A percentile compares a stretch with the other conserved stretches of the same genome.
Conservation (phyloP, 257 asterid species). For the Solanum clarkiae region DNA sequence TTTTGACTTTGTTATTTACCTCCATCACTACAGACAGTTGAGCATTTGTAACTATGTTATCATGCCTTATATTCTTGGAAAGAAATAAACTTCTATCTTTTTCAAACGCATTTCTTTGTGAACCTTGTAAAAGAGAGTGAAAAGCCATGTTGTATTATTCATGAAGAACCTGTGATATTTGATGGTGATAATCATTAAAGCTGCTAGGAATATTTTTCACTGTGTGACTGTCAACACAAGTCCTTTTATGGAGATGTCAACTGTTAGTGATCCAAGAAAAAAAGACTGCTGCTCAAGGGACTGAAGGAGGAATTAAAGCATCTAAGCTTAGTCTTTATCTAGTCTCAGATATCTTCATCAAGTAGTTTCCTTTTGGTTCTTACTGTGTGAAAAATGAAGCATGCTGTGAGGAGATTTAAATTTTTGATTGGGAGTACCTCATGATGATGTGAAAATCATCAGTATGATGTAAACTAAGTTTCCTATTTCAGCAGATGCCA, state of each 20-base stretch:
- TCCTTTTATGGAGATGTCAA: background rate
- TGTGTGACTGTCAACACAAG: background rate
- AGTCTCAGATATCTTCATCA: background rate
- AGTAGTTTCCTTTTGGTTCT: background rate
- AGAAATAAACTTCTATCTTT: background rate
- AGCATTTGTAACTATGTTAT: conserved; percentile 7
- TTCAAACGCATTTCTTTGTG: background rate
- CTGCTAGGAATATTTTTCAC: background rate
- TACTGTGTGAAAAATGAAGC: background rate
- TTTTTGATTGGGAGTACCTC: background rate
- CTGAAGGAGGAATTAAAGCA: background rate
- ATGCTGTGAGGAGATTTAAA: background rate
- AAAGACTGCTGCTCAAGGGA: background rate
- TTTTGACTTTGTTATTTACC: background rate
- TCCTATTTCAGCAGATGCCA: background rate
- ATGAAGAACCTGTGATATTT: background rate
- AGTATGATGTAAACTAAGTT: background rate
- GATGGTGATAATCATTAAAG: background rate
- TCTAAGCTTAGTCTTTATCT: background rate
- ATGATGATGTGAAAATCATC: background rate
- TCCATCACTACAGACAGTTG: background rate
- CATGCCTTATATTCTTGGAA: conserved; percentile 1
- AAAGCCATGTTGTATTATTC: background rate
- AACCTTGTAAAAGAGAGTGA: background rate
- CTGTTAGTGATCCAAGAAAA: background rate